Evolutionary conservation across 169 alveolate genomes (phyloP), one percentile per base, ranked within the genome.

Genomic region (Babesia ovata): DNA sequence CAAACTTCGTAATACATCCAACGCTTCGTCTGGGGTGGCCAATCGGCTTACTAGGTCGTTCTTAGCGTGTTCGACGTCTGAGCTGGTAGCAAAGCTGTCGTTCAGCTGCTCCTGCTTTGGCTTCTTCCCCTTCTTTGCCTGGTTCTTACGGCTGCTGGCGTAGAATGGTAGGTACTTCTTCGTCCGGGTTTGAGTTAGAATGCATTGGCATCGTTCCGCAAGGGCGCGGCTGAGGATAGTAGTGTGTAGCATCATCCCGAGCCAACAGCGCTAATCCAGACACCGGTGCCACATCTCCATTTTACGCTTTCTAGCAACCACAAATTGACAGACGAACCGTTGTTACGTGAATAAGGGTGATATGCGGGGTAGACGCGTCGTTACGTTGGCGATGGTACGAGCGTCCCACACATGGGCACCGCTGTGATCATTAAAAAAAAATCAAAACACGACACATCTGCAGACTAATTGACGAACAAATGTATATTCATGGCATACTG

Each of bases 121-220:
- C 42, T 29, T 29, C 14, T 10, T 10, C 4, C 65, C 28, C 36
- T 33, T 50, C 17, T 36, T 63, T 2, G 57, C 63, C 29, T 63
- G 44, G 36, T 53, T 49, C 48, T 67, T 67, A 24, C 28, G 29
- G 7, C 29, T 36, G 1, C 28, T 65, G 2, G 48, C 12, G 22
- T 67, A 67, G 65, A 67, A 67, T 3, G 76, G 76, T 4, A 67
- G 65, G 58, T 67, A 67, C 65, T 67, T 67, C 56, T 67, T 67
- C 22, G n/a, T 9, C 29, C 76, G 12, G 2, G 57, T 44, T 24
- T 67, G 76, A 28, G 12, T 10, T 4, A 11, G 53, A 0, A 54
- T 3, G 46, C 76, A 67, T 29, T 17, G 19, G 21, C 22, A 53
- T 4, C 26, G 39, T 9, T 14, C 28, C 56, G 29, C 33, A 16